Conservation (phyloP, 352 stramenopile genomes). For the Pythium aquatile region DNA sequence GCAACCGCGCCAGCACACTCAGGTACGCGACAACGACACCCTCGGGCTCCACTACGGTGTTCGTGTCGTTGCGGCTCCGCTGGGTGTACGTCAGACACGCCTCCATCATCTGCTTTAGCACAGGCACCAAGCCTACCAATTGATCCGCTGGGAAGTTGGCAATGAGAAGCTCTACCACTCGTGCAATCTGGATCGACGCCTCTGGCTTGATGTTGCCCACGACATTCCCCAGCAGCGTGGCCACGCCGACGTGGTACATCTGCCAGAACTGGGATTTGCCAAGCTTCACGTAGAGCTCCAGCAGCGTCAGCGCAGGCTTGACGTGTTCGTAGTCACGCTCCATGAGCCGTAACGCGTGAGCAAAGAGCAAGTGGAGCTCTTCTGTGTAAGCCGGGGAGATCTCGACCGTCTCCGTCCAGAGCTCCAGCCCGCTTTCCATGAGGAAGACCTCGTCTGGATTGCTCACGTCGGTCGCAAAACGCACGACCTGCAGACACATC, state of each 20-base stretch:
- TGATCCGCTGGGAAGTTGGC: slow-evolving; percentile 39
- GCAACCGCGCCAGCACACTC: slow-evolving; percentile 50
- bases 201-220: slow-evolving; percentile 74
- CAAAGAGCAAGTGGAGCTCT: slow-evolving; percentile 66
- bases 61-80: slow-evolving; percentile 7
- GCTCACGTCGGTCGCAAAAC: slow-evolving; percentile 67
- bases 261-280: slow-evolving; percentile 68
- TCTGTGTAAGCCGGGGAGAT: slow-evolving; percentile 57
- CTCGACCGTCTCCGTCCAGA: slow-evolving; percentile 63
- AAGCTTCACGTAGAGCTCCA: slow-evolving; percentile 65
- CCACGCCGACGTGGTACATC: slow-evolving; percentile 48
- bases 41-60: slow-evolving; percentile 38
- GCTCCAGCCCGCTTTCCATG: slow-evolving; percentile 78
- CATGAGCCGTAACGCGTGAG: slow-evolving; percentile 61
- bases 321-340: slow-evolving; percentile 82
- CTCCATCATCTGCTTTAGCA: slow-evolving; percentile 45
- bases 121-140: slow-evolving; percentile 30
- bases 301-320: slow-evolving; percentile 47
- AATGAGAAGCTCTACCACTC: slow-evolving; percentile 44
- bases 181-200: slow-evolving; percentile 54
- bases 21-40: slow-evolving; percentile 63
- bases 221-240: slow-evolving; percentile 39
- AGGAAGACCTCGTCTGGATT: slow-evolving; percentile 85
- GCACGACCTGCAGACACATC: slow-evolving; percentile 74
- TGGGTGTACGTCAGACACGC: slow-evolving; percentile 45